phyloP scores from a whole-genome alignment of 345 rosid genomes.

The Dipteronia sinensis region DNA sequence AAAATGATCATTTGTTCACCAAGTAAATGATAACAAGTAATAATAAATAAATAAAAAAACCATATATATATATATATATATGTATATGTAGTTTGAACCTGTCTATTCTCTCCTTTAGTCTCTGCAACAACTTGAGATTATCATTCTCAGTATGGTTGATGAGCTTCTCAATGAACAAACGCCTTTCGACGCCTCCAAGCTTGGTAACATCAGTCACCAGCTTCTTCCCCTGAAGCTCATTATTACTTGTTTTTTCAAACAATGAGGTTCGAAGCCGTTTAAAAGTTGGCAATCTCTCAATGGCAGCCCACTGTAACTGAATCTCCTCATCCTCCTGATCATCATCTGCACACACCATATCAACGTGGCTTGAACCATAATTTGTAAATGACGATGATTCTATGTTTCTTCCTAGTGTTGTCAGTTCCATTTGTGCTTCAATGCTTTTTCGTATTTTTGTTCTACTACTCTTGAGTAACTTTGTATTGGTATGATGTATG shows the following conservation, averaged over 20 bases:
- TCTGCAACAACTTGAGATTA: conserved; percentile 44
- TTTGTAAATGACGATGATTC: not conserved
- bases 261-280: conserved; percentile 48
- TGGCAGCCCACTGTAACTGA: conserved; percentile 49
- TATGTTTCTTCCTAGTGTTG: conserved; percentile 3
- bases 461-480: not conserved
- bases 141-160: conserved; percentile 55
- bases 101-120: conserved; percentile 49
- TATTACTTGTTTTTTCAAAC: conserved; percentile 19
- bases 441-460: no score
- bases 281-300: conserved; percentile 58
- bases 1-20: not conserved
- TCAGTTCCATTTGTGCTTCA: not conserved
- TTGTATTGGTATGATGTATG: not conserved
- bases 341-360: no score
- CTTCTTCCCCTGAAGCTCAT: conserved; percentile 26
- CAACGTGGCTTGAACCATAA: not conserved
- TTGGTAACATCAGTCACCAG: conserved; percentile 46
- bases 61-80: no score
- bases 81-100: conserved; percentile 27
- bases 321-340: conserved; percentile 34
- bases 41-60: no score
- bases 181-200: conserved; percentile 47
- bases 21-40: no score
- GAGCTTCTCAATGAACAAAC: conserved; percentile 53